These are phyloP conservation scores for Yarrowia keelungensis DNA, from an alignment of 805 yeast genomes.

Conservation along the genomic window DNA sequence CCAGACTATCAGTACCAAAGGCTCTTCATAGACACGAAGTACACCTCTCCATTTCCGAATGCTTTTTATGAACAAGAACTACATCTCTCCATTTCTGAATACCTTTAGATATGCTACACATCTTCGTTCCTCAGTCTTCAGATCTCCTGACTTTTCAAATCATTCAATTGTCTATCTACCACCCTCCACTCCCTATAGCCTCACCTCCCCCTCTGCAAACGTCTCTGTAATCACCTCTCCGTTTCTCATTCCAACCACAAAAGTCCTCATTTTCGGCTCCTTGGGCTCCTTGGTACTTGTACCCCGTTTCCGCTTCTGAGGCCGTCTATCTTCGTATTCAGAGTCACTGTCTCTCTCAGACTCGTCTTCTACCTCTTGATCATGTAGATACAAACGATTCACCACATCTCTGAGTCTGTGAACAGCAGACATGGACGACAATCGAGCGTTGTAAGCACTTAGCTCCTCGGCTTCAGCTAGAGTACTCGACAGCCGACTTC, in stretches of 20 bases:
- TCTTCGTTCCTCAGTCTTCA: too few relatives aligned
- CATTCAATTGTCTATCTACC: too few relatives aligned
- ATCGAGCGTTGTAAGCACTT: neutral
- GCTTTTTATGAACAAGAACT: too few relatives aligned
- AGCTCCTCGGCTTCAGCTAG: neutral
- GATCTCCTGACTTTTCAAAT: too few relatives aligned
- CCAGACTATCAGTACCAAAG: too few relatives aligned
- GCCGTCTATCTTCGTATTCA: neutral
- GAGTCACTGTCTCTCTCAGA: neutral
- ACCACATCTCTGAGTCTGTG: neutral
- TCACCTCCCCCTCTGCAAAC: neutral
- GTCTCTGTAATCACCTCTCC: neutral
- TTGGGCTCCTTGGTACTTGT: neutral
- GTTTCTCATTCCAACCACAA: constrained; percentile 1
- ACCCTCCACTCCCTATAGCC: neutral
- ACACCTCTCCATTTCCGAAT: too few relatives aligned
- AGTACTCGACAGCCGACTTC: neutral
- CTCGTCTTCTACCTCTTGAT: neutral
- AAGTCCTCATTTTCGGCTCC: neutral
- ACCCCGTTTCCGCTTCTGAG: neutral
- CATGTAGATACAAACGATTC: neutral
- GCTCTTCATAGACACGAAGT: too few relatives aligned
- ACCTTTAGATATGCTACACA: too few relatives aligned
- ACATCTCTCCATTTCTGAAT: too few relatives aligned
- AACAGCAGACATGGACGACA: neutral